A percentile compares a stretch with the other conserved stretches of the same genome.
Evolutionary conservation across 2,329 filamentous ascomycete genomes (phyloP).

Genomic region (Hymenoscyphus linearis): DNA sequence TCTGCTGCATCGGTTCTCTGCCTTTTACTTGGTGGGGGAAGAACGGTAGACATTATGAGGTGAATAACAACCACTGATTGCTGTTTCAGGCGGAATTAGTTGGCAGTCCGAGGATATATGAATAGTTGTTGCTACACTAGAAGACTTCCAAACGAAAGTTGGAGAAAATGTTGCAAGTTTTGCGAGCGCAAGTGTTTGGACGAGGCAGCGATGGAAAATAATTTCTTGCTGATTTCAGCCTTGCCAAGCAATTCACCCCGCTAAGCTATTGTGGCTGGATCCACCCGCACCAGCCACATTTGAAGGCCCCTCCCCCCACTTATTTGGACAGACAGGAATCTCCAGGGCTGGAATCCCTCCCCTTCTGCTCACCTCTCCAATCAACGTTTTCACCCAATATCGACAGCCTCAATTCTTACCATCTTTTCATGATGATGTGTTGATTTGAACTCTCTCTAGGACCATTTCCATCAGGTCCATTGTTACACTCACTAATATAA

Average conservation of each 20-base stretch:
- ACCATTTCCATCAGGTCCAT: conserved; percentile 5
- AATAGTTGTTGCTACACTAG: background rate
- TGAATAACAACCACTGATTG: conserved; percentile 1
- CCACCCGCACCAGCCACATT: too few relatives aligned
- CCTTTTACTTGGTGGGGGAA: conserved; percentile 82
- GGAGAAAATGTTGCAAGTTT: too few relatives aligned
- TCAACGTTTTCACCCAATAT: background rate
- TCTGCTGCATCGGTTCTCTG: conserved; percentile 73
- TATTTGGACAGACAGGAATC: too few relatives aligned
- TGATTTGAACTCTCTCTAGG: background rate
- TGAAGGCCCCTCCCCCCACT: too few relatives aligned
- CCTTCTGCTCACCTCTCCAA: background rate
- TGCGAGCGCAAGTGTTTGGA: background rate
- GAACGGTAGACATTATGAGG: conserved; percentile 67
- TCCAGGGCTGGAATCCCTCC: background rate
- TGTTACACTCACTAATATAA: conserved; percentile 17
- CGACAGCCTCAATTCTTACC: background rate
- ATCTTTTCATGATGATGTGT: background rate
- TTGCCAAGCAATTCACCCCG: conserved; percentile 17
- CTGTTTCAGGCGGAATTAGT: background rate
- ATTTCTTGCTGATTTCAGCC: conserved; percentile 23
- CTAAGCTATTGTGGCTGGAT: background rate
- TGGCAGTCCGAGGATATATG: too few relatives aligned
- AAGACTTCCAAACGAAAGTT: background rate
- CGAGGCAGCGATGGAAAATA: conserved; percentile 14